Evolutionary conservation across 164 flowering plant species (phyloP), one percentile per base, ranked within the genome.

Genomic region (Berberis vulgaris): DNA sequence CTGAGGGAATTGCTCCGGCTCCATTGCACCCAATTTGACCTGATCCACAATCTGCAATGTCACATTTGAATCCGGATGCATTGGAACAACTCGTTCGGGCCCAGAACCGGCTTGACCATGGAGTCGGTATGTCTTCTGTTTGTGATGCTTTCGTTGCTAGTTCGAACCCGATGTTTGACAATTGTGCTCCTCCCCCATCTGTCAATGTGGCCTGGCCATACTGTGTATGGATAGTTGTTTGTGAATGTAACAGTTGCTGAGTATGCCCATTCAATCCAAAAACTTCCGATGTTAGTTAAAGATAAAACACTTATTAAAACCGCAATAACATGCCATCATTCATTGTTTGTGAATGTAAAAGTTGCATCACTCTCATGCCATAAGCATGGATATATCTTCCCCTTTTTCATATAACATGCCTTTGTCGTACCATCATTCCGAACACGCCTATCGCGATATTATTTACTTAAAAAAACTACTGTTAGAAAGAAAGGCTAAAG

Each of bases 41-140:
- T 41, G 97, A 86, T 54, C 92, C 88, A 65, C 97, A 90, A 73
- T 86, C 97, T 6, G 80, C 98, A 5, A 94, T 88, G 61, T 81
- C 42, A 9, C 82, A 85, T 0, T 84, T 74, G n/a, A 63, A 62
- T 69, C 87, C 89, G 73, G 85, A 85, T 5, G 61, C 72, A 26
- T 1, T 11, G 10, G 55, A 3, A 81, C 98, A 93, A 50, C 87
- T 87, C 7, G 94, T 88, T 61, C 98, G 69, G 61, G 81, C 97
- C 98, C 96, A 89, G 78, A 89, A 86, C 2, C 96, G 79, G 50
- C 96, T 97, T 2, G 96, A 86, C 98, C 98, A 93, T 5, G 93
- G 89, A 0, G 89, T 54, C 3, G 97, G 94, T 0, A 87, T 91
- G 47, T 71, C 79, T 68, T 88, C 74, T 13, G 86, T 47, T 4